Evolutionary conservation across 2,329 filamentous ascomycete genomes (phyloP).

Genomic region (Fusarium cicatricum): DNA sequence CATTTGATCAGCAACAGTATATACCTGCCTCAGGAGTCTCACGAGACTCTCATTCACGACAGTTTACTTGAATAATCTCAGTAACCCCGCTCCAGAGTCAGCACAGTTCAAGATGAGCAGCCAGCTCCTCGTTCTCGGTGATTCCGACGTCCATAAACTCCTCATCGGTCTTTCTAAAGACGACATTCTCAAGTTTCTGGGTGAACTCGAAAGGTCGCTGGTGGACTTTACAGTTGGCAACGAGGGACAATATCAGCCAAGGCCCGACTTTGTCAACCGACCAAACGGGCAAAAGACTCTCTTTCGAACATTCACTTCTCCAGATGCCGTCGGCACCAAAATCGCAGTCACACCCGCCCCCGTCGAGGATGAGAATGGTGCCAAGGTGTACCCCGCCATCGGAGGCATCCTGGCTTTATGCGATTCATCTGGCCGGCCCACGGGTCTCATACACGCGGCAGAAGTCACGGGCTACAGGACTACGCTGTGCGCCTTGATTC

Average conservation of each 20-base stretch:
- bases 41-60: no score
- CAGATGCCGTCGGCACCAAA: slow-evolving; percentile 34
- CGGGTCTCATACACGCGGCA: slow-evolving; percentile 69
- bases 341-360: slow-evolving; percentile 35
- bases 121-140: slow-evolving; percentile 22
- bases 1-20: not conserved
- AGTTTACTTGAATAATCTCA: not conserved
- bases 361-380: not conserved
- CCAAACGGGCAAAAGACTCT: slow-evolving; percentile 37
- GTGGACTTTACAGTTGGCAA: slow-evolving; percentile 23
- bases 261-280: slow-evolving; percentile 28
- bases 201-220: slow-evolving; percentile 19
- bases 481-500: slow-evolving; percentile 68
- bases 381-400: slow-evolving; percentile 7
- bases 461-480: slow-evolving; percentile 75
- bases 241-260: slow-evolving; percentile 35
- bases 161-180: slow-evolving; percentile 25
- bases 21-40: not conserved
- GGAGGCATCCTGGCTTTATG: slow-evolving; percentile 24
- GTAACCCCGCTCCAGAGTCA: not conserved
- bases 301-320: slow-evolving; percentile 37
- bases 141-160: slow-evolving; percentile 22
- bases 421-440: slow-evolving; percentile 16
- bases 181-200: slow-evolving; percentile 23
- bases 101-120: slow-evolving; percentile 4